Base-by-base conservation (phyloP, 2,329 filamentous ascomycete genomes). In the Teratosphaeria gauchensis region DNA sequence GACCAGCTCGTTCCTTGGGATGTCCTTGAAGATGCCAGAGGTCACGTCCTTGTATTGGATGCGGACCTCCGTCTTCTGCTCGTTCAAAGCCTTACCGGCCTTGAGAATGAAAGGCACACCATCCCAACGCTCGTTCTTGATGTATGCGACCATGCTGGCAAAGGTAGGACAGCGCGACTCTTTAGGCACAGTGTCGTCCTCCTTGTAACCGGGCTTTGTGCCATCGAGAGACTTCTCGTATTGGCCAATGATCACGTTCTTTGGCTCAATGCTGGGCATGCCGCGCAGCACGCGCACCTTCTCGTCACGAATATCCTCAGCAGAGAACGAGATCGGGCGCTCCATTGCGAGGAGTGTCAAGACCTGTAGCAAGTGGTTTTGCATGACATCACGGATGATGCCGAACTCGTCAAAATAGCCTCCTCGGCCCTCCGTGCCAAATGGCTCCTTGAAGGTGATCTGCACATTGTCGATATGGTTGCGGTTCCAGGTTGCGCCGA, bases 41-140 rank as follows among this genome's bases (percentile, higher is more conserved):
- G 94, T 97, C 65, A 99, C 94, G 73, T 99, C 94, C 82, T 96
- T 96, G 86, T 96, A 99, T 76, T 99, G 94, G 69, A 99, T 95
- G 71, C 94, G 88, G 66, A 99, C 94, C 79, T 99, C 94, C 14
- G 94, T 99, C 86, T 99, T 99, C 76, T 99, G 94, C 83, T 99
- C 94, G 76, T 99, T 99, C 64, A 99, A 81, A 52, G 94, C 81
- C 81, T 99, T 99, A 69, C 94, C 94, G 53, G 94, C 94, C 87
- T 99, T 99, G 80, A 99, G 84, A 76, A 99, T 99, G 81, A 99
- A 99, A 56, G 94, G 94, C 56, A 99, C 94, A 59, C 94, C 95
- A 67, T 99, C 95, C 94, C 94, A 99, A 68, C 94, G 84, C 84
- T 99, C 94, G 76, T 99, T 99, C 84, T 97, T 97, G 78, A 99